These are phyloP conservation scores for Pichia sp. DNA, from an alignment of 1,139 yeast species.

Conservation along the genomic window DNA sequence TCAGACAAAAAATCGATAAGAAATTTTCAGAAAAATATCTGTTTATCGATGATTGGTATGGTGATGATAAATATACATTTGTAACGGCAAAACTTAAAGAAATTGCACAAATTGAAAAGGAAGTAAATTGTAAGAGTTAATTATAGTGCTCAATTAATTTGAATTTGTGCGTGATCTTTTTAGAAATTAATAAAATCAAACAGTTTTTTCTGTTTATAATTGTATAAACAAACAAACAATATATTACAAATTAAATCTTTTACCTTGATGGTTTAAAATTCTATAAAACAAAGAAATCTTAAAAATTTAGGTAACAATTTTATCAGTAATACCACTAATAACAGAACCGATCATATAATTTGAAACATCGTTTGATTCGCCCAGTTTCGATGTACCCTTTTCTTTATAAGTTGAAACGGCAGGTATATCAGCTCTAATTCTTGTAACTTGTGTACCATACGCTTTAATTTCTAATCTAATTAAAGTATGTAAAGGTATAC, in stretches of 20 bases:
- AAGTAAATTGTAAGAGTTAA: not conserved
- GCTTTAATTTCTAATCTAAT: constrained; percentile 93
- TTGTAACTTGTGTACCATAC: constrained; percentile 77
- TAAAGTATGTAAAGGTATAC: constrained; percentile 91
- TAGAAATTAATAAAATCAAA: not conserved
- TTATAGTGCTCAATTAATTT: not conserved
- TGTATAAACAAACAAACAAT: not conserved
- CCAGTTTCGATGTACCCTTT: constrained; percentile 79
- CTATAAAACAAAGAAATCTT: not conserved
- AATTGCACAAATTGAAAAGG: not conserved
- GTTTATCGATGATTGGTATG: constrained; percentile 19
- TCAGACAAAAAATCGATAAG: constrained; percentile 1
- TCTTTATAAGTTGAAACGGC: constrained; percentile 96
- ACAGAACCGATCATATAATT: constrained; percentile 30
- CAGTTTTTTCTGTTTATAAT: not conserved
- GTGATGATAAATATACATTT: constrained; percentile 13
- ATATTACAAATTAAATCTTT: not conserved
- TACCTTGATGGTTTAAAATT: not conserved
- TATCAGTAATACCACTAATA: constrained; percentile 22
- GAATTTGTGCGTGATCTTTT: not conserved
- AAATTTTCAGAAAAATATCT: constrained; percentile 6
- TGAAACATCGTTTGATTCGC: constrained; percentile 39
- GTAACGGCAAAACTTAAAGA: constrained; percentile 6
- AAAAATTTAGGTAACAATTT: constrained; percentile 6
- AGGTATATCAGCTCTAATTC: constrained; percentile 92